Evolutionary conservation across 495 filamentous ascomycete genomes (phyloP), one percentile per base, ranked within the genome.

Genomic region (Echria macrotheca): DNA sequence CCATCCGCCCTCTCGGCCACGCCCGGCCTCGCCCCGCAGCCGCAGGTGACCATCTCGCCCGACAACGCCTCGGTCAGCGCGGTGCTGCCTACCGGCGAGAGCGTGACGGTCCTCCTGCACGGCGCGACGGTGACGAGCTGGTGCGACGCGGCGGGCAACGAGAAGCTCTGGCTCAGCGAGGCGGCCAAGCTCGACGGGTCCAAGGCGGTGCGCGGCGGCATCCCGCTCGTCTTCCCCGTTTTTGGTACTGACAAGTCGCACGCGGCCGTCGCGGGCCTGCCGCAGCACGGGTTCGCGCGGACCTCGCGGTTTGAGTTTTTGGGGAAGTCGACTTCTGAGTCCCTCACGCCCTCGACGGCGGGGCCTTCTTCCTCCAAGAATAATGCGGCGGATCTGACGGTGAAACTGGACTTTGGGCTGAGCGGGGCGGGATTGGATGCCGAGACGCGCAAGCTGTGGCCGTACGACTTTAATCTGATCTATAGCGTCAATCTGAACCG

Each of bases 241-340:
- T 98, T 98, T 66, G 93, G 93, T 26, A 87, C 86, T 33, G 78
- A 88, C 8, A 82, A 84, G 26, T 65, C 80, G 52, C 78, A 88
- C 63, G 79, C 86, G 39, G 74, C 82, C 5, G 90, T 87, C 23
- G 77, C 76, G 24, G 61, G 73, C 21, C 83, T 99, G 12, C 85
- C 91, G 10, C 91, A 96, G 67, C 94, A 99, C 70, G 94, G 94
- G 55, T 96, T 99, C 68, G 94, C 94, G 19, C 88, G 94, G 44
- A 91, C 79, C 53, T 86, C 84, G 38, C 66, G 68, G n/a, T 87
- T 82, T 83, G 83, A 86, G 59, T 85, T 85, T 75, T 63, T 94
- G 58, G 72, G 89, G 75, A 80, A 88, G 74, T 69, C 73, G 48
- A 75, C 77, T 29, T 81, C 77, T 18, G 82, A 85, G 55, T 69